Conservation (phyloP, 768 basidiomycete species). For the Stropharia rugosoannulata region DNA sequence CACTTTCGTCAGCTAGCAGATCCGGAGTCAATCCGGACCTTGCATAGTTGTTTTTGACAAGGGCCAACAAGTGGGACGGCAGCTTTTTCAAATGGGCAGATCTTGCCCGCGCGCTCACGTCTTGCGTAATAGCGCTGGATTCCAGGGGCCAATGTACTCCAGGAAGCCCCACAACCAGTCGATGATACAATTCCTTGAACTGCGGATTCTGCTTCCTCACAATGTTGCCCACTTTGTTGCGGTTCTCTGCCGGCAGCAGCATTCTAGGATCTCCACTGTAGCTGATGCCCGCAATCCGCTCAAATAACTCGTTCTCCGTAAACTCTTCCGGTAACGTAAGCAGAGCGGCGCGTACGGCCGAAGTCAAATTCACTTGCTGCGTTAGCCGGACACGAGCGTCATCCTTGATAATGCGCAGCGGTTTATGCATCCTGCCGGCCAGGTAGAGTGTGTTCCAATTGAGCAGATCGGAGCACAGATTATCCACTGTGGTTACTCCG, state of each 20-base stretch:
- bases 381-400: slow-evolving; percentile 90
- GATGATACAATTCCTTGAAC: slow-evolving; percentile 86
- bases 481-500: slow-evolving; percentile 90
- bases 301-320: slow-evolving; percentile 79
- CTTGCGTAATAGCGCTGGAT: slow-evolving; percentile 65
- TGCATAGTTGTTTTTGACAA: slow-evolving; percentile 54
- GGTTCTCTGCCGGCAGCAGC: slow-evolving; percentile 92
- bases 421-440: slow-evolving; percentile 97
- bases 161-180: slow-evolving; percentile 73
- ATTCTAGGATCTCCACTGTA: slow-evolving; percentile 93
- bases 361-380: slow-evolving; percentile 90
- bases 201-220: slow-evolving; percentile 78
- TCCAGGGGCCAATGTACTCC: slow-evolving; percentile 72
- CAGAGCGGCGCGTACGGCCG: slow-evolving; percentile 87
- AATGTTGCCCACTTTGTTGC: slow-evolving; percentile 92
- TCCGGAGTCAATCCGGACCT: slow-evolving; percentile 26
- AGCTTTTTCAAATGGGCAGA: slow-evolving; percentile 77
- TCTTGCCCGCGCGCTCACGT: slow-evolving; percentile 63
- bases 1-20: slow-evolving; percentile 65
- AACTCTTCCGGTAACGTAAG: slow-evolving; percentile 84
- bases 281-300: slow-evolving; percentile 80
- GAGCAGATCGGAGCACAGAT: slow-evolving; percentile 84
- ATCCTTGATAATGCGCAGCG: slow-evolving; percentile 88
- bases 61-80: slow-evolving; percentile 61
- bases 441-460: slow-evolving; percentile 94